Conservation (phyloP, 2,329 filamentous ascomycete species). For the Graphium sp. region DNA sequence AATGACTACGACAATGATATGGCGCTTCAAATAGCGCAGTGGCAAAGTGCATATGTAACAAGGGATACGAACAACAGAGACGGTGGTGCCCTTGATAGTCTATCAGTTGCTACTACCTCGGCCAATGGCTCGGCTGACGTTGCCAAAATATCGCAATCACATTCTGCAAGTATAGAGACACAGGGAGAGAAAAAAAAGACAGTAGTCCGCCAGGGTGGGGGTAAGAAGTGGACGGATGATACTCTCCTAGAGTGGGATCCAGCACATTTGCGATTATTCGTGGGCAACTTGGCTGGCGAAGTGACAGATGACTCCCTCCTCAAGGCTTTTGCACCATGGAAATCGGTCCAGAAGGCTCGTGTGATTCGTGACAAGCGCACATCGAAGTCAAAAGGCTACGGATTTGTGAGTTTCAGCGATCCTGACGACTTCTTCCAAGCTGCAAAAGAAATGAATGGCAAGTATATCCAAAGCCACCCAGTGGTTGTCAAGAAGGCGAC, state of each 20-base stretch:
- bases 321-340: constrained; percentile 84
- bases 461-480: constrained; percentile 96
- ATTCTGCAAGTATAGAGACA: no score
- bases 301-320: constrained; percentile 90
- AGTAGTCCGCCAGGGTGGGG: constrained; percentile 74
- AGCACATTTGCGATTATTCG: constrained; percentile 82
- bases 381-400: constrained; percentile 89
- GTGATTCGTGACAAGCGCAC: constrained; percentile 93
- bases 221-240: constrained; percentile 82
- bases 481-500: constrained; percentile 75
- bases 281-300: constrained; percentile 92
- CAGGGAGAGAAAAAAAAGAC: constrained; percentile 65
- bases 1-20: constrained; percentile 56
- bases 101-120: constrained; percentile 13
- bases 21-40: constrained; percentile 84
- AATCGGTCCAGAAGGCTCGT: constrained; percentile 77
- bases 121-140: constrained; percentile 13
- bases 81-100: constrained; percentile 10
- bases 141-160: constrained; percentile 20
- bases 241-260: constrained; percentile 92
- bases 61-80: constrained; percentile 28
- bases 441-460: constrained; percentile 95
- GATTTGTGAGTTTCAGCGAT: constrained; percentile 90
- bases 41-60: constrained; percentile 75
- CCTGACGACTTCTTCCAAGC: constrained; percentile 94